Conservation (phyloP, 768 basidiomycete genomes). For the Auriscalpium vulgare region DNA sequence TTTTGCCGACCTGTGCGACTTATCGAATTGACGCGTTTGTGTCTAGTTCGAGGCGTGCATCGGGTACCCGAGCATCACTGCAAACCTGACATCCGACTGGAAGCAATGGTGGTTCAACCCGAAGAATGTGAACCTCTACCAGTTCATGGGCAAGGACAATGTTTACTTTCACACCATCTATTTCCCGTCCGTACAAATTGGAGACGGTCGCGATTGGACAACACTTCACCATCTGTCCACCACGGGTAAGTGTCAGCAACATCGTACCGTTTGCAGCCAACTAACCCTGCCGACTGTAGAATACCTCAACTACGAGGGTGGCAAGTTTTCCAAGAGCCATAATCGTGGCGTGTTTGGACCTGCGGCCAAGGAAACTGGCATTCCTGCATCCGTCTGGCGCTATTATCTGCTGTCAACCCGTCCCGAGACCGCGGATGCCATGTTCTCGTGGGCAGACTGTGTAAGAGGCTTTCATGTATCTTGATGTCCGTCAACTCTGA, state of each 20-base stretch:
- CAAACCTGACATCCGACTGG: conserved; percentile 92
- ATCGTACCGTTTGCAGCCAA: neutral
- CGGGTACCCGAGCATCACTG: conserved; percentile 96
- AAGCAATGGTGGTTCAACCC: conserved; percentile 95
- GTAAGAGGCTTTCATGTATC: conserved; percentile 34
- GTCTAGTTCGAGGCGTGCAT: conserved; percentile 90
- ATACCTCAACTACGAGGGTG: conserved; percentile 96
- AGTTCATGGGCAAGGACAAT: conserved; percentile 99
- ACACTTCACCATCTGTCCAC: conserved; percentile 90
- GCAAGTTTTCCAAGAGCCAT: conserved; percentile 97
- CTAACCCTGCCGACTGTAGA: conserved; percentile 38
- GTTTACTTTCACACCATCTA: conserved; percentile 98
- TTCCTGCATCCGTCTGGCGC: conserved; percentile 92
- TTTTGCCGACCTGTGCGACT: neutral
- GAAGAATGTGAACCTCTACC: conserved; percentile 82
- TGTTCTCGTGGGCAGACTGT: conserved; percentile 95
- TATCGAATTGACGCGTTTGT: too few species aligned
- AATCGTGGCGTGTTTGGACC: conserved; percentile 97
- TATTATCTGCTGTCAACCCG: conserved; percentile 91
- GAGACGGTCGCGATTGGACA: conserved; percentile 89
- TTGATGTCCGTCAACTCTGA: neutral
- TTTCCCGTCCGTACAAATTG: conserved; percentile 85
- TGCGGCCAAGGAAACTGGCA: conserved; percentile 86
- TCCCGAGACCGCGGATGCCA: conserved; percentile 90
- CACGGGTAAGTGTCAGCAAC: conserved; percentile 56